These are phyloP conservation scores for Nyctanthes arbortristis DNA, from an alignment of 257 asterid species.

Conservation along the genomic window DNA sequence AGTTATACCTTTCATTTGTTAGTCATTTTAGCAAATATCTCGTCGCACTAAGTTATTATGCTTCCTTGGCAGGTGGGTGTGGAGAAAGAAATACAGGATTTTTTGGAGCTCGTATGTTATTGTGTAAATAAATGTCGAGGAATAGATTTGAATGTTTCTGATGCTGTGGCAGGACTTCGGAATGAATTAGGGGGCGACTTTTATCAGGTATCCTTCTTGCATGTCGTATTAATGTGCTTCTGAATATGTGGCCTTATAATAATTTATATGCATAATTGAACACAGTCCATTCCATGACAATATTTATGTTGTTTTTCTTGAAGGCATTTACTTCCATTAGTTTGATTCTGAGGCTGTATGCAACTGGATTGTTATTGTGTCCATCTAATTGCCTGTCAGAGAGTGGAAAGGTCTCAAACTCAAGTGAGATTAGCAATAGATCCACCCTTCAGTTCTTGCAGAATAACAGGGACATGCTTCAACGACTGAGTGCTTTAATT, in stretches of 20 bases:
- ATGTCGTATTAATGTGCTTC: conserved; percentile 22
- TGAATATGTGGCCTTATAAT: conserved; percentile 22
- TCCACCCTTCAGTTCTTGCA: conserved; percentile 38
- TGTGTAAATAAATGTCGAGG: conserved; percentile 69
- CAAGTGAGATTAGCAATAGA: conserved; percentile 30
- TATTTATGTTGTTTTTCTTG: conserved; percentile 30
- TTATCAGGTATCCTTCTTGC: conserved; percentile 54
- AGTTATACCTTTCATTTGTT: background rate
- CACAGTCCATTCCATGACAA: conserved; percentile 28
- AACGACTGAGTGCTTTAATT: conserved; percentile 45
- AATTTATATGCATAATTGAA: conserved; percentile 19
- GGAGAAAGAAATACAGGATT: conserved; percentile 40
- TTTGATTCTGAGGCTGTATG: conserved; percentile 62
- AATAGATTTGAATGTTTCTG: conserved; percentile 38
- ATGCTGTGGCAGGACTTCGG: conserved; percentile 50
- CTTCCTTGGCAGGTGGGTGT: conserved; percentile 56
- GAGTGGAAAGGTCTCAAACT: conserved; percentile 28
- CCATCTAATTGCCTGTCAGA: conserved; percentile 36
- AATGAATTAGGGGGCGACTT: conserved; percentile 41
- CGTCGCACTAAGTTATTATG: conserved; percentile 30
- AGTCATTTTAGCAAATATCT: conserved; percentile 11
- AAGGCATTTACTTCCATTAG: conserved; percentile 58
- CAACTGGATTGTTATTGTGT: conserved; percentile 54
- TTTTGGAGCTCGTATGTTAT: conserved; percentile 67
- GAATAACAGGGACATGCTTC: conserved; percentile 45